Percentiles rank a stretch among this genome's conserved stretches.
These are phyloP conservation scores for Grosmannia penicillata DNA, from an alignment of 2,329 filamentous ascomycete species.

Conservation along the genomic window DNA sequence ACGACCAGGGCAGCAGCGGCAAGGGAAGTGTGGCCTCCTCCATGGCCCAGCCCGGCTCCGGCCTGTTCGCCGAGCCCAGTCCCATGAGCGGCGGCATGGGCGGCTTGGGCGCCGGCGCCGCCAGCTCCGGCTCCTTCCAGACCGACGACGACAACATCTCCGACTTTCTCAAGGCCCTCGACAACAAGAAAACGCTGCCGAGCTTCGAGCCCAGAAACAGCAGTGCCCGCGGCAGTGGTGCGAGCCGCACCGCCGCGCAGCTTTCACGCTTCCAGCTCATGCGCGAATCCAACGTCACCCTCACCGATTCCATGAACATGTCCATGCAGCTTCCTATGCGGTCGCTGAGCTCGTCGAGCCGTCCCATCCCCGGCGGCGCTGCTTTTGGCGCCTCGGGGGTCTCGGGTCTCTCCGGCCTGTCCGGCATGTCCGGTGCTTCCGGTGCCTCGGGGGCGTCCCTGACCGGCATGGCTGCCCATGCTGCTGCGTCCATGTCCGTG, in stretches of 20 bases:
- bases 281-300: constrained; percentile 72
- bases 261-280: constrained; percentile 77
- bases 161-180: constrained; percentile 79
- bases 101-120: constrained; percentile 21
- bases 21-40: constrained; percentile 62
- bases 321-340: constrained; percentile 73
- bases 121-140: constrained; percentile 51
- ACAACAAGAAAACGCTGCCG: constrained; percentile 73
- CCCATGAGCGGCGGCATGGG: constrained; percentile 16
- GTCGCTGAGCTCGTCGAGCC: constrained; percentile 59
- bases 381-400: constrained; percentile 51
- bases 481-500: constrained; percentile 58
- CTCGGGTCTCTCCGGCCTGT: background rate
- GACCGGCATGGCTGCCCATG: constrained; percentile 10
- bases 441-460: background rate
- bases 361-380: constrained; percentile 42
- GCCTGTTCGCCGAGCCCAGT: constrained; percentile 57
- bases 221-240: background rate
- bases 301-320: constrained; percentile 88
- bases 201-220: constrained; percentile 53
- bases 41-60: constrained; percentile 59
- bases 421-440: background rate
- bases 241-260: constrained; percentile 55
- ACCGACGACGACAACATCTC: constrained; percentile 86
- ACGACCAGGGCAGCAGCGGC: constrained; percentile 69